Conservation (phyloP, 345 rosid genomes). For the Brassica rapa region DNA sequence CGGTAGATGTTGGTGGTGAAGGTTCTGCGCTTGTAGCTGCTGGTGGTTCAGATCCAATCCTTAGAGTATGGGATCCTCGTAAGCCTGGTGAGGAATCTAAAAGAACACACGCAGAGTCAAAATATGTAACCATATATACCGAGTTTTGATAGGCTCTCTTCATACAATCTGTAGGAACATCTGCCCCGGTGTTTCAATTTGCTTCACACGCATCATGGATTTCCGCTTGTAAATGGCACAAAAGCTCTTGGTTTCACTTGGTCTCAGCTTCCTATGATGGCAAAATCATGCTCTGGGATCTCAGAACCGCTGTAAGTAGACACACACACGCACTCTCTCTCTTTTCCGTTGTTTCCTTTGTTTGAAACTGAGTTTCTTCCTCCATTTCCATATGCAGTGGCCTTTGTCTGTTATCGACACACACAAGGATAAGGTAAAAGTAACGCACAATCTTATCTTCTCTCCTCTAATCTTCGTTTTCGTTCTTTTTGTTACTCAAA, state of each 20-base stretch:
- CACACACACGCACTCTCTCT: background rate
- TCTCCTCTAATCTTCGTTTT: background rate
- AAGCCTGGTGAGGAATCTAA: conserved; percentile 69
- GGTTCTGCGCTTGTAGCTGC: conserved; percentile 86
- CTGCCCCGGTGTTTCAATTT: conserved; percentile 83
- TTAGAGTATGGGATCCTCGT: conserved; percentile 98
- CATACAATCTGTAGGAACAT: conserved; percentile 59
- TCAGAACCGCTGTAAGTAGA: conserved; percentile 88
- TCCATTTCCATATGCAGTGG: conserved; percentile 72
- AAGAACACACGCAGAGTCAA: background rate
- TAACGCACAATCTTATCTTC: background rate
- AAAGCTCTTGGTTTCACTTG: conserved; percentile 73
- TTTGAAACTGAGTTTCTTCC: conserved; percentile 18
- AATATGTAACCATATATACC: conserved; percentile 13
- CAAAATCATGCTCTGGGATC: conserved; percentile 97
- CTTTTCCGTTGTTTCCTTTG: background rate
- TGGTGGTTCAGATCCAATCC: conserved; percentile 85
- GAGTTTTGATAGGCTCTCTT: background rate
- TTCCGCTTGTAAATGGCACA: conserved; percentile 93
- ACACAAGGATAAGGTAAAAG: conserved; percentile 78
- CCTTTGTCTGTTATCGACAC: conserved; percentile 77
- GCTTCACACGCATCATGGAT: conserved; percentile 93
- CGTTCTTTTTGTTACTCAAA: background rate
- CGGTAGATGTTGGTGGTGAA: conserved; percentile 92
- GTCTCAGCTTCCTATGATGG: conserved; percentile 95